Evolutionary conservation across 148 eudicot species (phyloP).

Genomic region (Rhododendron williamsianum): DNA sequence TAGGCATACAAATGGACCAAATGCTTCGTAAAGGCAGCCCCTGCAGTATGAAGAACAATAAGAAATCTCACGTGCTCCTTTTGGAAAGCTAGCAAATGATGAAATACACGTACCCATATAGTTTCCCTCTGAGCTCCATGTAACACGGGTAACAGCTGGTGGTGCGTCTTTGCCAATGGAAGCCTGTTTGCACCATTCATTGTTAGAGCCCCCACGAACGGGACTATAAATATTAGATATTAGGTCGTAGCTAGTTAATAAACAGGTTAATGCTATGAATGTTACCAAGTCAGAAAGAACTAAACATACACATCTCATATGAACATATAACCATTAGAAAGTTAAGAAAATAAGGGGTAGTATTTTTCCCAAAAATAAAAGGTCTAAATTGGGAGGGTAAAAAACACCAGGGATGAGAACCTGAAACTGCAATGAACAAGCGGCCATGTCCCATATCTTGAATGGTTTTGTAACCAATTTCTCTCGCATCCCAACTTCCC

Average conservation of each 20-base stretch:
- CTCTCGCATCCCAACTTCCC: constrained; percentile 68
- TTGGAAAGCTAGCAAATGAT: background rate
- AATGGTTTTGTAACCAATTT: constrained; percentile 66
- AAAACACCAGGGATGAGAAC: constrained; percentile 19
- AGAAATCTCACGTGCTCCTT: background rate
- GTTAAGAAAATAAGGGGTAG: background rate
- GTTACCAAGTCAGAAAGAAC: background rate
- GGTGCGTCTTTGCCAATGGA: constrained; percentile 49
- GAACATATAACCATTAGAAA: background rate
- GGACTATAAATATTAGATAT: background rate
- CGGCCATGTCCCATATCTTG: constrained; percentile 61
- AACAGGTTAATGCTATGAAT: background rate
- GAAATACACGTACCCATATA: constrained; percentile 48
- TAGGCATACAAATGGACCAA: constrained; percentile 70
- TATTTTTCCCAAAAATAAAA: background rate
- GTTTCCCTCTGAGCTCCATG: constrained; percentile 89
- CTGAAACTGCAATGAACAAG: constrained; percentile 49
- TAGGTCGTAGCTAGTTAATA: background rate
- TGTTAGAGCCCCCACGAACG: constrained; percentile 4
- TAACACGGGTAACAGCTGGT: constrained; percentile 55
- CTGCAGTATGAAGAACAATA: constrained; percentile 32
- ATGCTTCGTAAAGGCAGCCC: constrained; percentile 88
- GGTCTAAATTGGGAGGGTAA: background rate
- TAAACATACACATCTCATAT: background rate
- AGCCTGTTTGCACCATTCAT: constrained; percentile 43